These are phyloP conservation scores for Nicotiana attenuata DNA, from an alignment of 257 asterid species.

Conservation along the genomic window DNA sequence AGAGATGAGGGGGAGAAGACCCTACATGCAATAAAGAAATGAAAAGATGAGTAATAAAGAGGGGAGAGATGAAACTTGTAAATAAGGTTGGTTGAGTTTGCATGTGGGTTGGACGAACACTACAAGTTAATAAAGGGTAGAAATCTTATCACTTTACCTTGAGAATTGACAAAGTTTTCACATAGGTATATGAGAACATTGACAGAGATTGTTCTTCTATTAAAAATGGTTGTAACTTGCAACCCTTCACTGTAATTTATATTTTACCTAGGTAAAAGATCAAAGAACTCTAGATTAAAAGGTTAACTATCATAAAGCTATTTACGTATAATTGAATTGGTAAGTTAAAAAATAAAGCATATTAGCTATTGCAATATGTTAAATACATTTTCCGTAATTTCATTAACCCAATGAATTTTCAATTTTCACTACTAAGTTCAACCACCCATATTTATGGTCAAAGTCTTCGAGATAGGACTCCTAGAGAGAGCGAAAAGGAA, in stretches of 20 bases:
- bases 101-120: constrained; percentile 1
- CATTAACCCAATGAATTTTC: not conserved
- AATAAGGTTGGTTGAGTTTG: constrained; percentile 15
- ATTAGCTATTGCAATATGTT: no score
- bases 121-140: not conserved
- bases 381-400: not conserved
- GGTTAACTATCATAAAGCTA: no score
- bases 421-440: not conserved
- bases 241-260: not conserved
- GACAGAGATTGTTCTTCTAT: no score
- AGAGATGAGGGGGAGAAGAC: not conserved
- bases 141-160: constrained; percentile 12
- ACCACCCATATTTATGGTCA: not conserved
- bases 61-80: constrained; percentile 11
- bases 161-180: constrained; percentile 4
- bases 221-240: no score
- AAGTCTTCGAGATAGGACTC: not conserved
- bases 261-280: no score
- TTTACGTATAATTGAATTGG: no score
- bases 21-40: constrained; percentile 23
- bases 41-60: constrained; percentile 18
- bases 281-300: no score
- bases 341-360: no score
- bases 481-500: not conserved
- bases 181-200: no score